A percentile compares a stretch with the other conserved stretches of the same genome.
Conservation (phyloP, 306 rosid species). For the Coriaria nepalensis region DNA sequence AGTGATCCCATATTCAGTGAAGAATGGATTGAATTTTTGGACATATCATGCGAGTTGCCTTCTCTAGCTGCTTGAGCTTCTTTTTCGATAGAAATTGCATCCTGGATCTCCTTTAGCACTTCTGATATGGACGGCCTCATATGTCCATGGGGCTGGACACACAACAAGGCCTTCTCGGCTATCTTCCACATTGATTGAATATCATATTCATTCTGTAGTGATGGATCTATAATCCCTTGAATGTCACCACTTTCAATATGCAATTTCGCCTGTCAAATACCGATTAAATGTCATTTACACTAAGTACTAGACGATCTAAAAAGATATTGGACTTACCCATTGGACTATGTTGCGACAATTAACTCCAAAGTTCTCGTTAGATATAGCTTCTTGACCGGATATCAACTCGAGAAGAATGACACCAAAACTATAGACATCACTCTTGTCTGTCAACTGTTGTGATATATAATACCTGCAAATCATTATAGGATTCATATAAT, state of each 20-base stretch:
- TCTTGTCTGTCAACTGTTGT: conserved; percentile 93
- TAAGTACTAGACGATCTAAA: conserved; percentile 8
- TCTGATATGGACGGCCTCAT: conserved; percentile 90
- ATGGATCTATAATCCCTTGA: conserved; percentile 84
- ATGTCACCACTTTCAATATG: conserved; percentile 93
- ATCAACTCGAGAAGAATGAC: conserved; percentile 97
- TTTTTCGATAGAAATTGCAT: conserved; percentile 67
- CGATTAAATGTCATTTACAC: not conserved
- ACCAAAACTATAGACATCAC: conserved; percentile 91
- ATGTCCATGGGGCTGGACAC: conserved; percentile 79
- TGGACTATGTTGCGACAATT: conserved; percentile 93
- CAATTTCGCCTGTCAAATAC: conserved; percentile 50
- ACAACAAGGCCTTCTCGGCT: conserved; percentile 96
- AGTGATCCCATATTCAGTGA: conserved; percentile 49
- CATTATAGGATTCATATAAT: conserved; percentile 2
- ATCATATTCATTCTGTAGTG: conserved; percentile 45
- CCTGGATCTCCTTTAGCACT: conserved; percentile 94
- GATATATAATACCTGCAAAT: conserved; percentile 77
- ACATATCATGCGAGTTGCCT: conserved; percentile 57
- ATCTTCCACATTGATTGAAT: conserved; percentile 98
- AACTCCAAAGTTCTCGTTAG: conserved; percentile 76
- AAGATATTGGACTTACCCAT: conserved; percentile 58
- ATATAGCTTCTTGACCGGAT: conserved; percentile 98
- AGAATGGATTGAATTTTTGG: conserved; percentile 55
- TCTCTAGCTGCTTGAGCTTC: conserved; percentile 37